Evolutionary conservation across 75 land plant species (phyloP), one percentile per base, ranked within the genome.

Genomic region (Selaginella moellendorffii): DNA sequence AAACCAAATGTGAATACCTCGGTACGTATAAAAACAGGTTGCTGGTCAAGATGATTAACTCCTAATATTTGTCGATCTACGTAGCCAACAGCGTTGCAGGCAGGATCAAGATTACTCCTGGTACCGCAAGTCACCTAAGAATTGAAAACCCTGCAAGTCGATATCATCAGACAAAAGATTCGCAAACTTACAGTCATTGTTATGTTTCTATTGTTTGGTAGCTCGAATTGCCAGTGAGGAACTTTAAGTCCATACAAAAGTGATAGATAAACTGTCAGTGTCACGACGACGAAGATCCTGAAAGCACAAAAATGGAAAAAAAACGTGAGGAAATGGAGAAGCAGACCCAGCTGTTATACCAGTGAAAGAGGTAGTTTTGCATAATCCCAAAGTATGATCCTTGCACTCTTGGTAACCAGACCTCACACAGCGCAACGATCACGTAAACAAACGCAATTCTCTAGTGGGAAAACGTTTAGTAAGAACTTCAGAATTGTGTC

Each of bases 231-330:
- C 88, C 88, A 85, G 53, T 72, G 65, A 14, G 88, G 88, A 19
- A 85, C 85, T 67, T 82, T 82, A 26, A 85, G 76, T 8, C 82
- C 82, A 67, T 82, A 85, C 24, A 85, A 61, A 53, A 79, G 70
- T 29, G 63, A 71, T 54, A 75, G 31, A 54, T 85, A 85, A 10
- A 71, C 0, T 27, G 54, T 17, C 30, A 67, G 62, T 10, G 79
- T 36, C 31, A 79, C n/a, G 2, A 66, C 17, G 23, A 77, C 78
- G 69, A 68, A 31, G 0, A 76, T 29, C 84, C 87, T 84, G 52
- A 5, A 1, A 24, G 17, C n/a, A 36, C 14, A 5, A 36, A 36
- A 36, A 5, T 36, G 46, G 46, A 36, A 5, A 5, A 36, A 36
- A 36, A 5, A 14, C 14, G 46, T 36, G 46, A n/a, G n/a, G n/a